A percentile compares a stretch with the other conserved stretches of the same genome.
phyloP scores from a whole-genome alignment of 257 asterid species.

The Solanum chmielewskii region DNA sequence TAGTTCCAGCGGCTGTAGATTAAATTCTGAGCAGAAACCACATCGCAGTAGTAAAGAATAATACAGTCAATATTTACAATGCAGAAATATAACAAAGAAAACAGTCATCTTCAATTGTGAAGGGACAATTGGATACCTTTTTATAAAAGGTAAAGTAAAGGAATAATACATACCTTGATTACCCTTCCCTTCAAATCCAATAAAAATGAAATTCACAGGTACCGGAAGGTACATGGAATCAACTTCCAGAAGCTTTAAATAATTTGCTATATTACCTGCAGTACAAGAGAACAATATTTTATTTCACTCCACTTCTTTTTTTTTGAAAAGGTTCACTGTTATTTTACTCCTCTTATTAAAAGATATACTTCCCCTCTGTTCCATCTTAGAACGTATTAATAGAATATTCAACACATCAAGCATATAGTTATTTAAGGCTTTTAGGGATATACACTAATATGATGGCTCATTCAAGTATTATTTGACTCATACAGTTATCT shows the following conservation, averaged over 20 bases:
- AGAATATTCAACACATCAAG: background rate
- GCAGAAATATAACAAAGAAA: background rate
- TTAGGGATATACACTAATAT: background rate
- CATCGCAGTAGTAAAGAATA: background rate
- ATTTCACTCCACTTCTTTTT: background rate
- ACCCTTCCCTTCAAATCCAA: conserved; percentile 97
- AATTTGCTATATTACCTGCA: conserved; percentile 73
- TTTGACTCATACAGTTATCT: background rate
- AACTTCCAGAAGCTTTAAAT: conserved; percentile 87
- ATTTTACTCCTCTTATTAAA: background rate
- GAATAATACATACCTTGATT: conserved; percentile 54
- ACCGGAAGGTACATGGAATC: conserved; percentile 84
- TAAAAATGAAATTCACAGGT: conserved; percentile 85
- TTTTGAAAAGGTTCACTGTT: no score
- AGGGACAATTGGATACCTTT: background rate
- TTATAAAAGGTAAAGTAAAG: background rate
- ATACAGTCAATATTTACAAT: background rate
- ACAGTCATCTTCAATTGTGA: background rate
- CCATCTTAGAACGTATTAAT: background rate
- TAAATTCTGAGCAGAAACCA: conserved; percentile 39
- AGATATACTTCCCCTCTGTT: background rate
- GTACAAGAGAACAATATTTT: conserved; percentile 12
- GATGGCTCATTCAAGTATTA: background rate
- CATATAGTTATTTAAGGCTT: background rate
- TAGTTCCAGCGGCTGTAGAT: conserved; percentile 68